Conservation (phyloP, 169 alveolate species). For the Babesia bigemina region DNA sequence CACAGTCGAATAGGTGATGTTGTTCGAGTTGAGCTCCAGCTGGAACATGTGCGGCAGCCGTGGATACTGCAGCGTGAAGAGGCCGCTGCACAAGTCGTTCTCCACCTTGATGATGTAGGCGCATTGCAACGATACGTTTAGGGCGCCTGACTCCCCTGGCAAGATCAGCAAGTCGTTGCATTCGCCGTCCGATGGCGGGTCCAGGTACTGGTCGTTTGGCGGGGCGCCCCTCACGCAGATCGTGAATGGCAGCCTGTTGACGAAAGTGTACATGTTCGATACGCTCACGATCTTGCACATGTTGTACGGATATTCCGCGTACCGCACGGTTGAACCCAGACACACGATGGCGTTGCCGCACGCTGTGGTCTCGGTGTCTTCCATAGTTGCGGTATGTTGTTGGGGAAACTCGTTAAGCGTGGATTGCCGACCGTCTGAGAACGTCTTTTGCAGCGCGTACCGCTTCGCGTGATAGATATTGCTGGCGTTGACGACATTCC, state of each 20-base stretch:
- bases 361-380: background rate
- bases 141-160: slow-evolving; percentile 68
- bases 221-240: slow-evolving; percentile 62
- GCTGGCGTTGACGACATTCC: slow-evolving; percentile 5
- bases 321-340: slow-evolving; percentile 80
- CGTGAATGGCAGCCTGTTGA: slow-evolving; percentile 78
- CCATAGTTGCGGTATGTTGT: background rate
- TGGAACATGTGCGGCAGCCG: slow-evolving; percentile 77
- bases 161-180: slow-evolving; percentile 21
- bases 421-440: background rate
- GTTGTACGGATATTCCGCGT: slow-evolving; percentile 78
- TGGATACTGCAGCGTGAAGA: slow-evolving; percentile 75
- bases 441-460: background rate
- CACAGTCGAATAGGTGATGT: slow-evolving; percentile 38
- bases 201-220: slow-evolving; percentile 22
- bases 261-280: slow-evolving; percentile 78
- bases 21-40: slow-evolving; percentile 67
- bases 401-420: background rate
- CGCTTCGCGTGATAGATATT: background rate
- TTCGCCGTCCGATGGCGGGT: slow-evolving; percentile 5
- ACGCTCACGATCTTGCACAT: slow-evolving; percentile 78
- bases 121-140: slow-evolving; percentile 50
- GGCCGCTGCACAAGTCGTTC: slow-evolving; percentile 59
- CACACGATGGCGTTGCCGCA: slow-evolving; percentile 17
- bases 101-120: slow-evolving; percentile 58